Evolutionary conservation across 441 rosid species (phyloP), one percentile per base, ranked within the genome.

Genomic region (Gossypium davidsonii): DNA sequence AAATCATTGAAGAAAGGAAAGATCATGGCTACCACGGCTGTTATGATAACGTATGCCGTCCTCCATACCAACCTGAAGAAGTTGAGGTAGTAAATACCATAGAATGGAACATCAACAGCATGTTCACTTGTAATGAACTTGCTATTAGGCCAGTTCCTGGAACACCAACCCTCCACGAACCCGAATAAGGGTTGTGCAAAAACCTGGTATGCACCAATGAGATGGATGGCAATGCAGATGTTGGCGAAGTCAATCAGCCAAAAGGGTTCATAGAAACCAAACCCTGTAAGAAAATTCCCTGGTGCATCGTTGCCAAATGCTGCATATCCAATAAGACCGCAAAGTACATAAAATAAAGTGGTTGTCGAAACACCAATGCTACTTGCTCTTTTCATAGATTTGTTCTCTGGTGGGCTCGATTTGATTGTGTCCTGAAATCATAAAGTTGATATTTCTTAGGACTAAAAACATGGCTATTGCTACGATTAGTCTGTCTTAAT

Each of bases 181-280:
- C 81, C 82, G 75, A 82, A 90, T n/a, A 91, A 31, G 1, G 97
- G 96, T 68, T 93, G 98, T 71, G 81, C 66, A 73, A 90, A 91
- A 21, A 91, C 97, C 92, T 91, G 98, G 83, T 93, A 93, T 37
- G 97, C 97, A 2, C 97, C 90, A 0, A 91, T 59, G 14, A 93
- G 92, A 78, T 93, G 98, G 76, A 90, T 6, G 0, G 87, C 96
- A 0, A 93, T 91, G 87, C 91, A 91, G 28, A 84, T 73, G 71
- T 91, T 93, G 31, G 94, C 98, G 0, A 93, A 37, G 82, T 93
- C 98, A 1, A 93, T 76, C 12, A 93, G 75, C 98, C 94, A 89
- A 52, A 84, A 91, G 3, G 98, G 98, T 37, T 93, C 96, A 61
- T 85, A 90, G 81, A 91, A 93, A 44, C 98, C 96, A 20, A 91